Evolutionary conservation across 2,329 filamentous ascomycete species (phyloP), one percentile per base, ranked within the genome.

Genomic region (Neonectria coccinea): DNA sequence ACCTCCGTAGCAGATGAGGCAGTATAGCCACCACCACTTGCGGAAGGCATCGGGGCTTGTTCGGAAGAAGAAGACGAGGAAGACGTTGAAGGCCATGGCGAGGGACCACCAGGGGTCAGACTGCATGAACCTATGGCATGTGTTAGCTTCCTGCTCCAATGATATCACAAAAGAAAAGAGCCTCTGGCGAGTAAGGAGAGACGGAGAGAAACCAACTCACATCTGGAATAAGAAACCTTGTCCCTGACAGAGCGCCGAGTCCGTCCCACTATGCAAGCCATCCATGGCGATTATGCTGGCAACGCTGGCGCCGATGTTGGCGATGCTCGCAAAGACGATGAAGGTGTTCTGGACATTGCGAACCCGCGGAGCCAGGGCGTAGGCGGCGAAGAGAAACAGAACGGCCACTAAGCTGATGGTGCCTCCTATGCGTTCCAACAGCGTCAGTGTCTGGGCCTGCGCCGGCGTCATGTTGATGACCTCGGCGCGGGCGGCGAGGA

Each of bases 81-180:
- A 92, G 66, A 95, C 92, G 73, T 95, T 96, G 74, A 91, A 83
- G 3, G 92, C 91, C 92, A 96, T 95, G 67, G 91, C 91, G 58
- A 94, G 86, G 0, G 91, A 92, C 91, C 90, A 94, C 80, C 91
- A 85, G 0, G 90, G 88, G 77, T 93, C 91, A 5, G 90, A 91
- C 69, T 91, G 89, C 87, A 92, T 91, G 77, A 93, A 93, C 88
- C 89, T 92, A 67, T 10, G 7, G 5, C 4, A 7, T 27, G 22
- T 10, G 20, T 66, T 20, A 63, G 59, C 25, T 25, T 25, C 25
- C 25, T 18, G 10, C 12, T 50, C 59, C 20, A 52, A 51, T n/a
- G 5, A 10, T 45, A 29, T 62, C 25, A 62, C 33, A 10, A 14
- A 14, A n/a, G 36, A 74, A 25, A 25, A 25, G 22, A 79, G 36